These are phyloP conservation scores for Acephala macrosclerotiorum DNA, from an alignment of 2,329 filamentous ascomycete species.

Conservation along the genomic window DNA sequence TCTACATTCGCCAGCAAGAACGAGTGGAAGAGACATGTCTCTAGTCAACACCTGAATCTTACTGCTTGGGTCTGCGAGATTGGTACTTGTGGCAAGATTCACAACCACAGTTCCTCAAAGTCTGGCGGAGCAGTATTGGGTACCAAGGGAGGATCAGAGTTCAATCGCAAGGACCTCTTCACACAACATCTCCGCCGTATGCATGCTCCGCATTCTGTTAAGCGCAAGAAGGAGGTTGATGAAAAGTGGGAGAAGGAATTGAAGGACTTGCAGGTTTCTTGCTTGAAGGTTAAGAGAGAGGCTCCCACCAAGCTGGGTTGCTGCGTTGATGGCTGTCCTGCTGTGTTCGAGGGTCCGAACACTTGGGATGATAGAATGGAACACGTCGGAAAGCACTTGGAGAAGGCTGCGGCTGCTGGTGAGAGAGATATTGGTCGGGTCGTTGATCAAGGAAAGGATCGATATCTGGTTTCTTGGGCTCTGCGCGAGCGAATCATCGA, in stretches of 20 bases:
- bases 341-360: slow-evolving; percentile 64
- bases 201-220: slow-evolving; percentile 66
- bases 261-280: slow-evolving; percentile 62
- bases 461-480: slow-evolving; percentile 36
- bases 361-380: slow-evolving; percentile 88
- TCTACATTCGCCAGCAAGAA: slow-evolving; percentile 83
- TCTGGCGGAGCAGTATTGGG: slow-evolving; percentile 9
- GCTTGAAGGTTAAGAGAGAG: slow-evolving; percentile 65
- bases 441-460: slow-evolving; percentile 27
- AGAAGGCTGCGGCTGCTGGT: slow-evolving; percentile 52
- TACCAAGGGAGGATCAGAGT: slow-evolving; percentile 49
- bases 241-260: slow-evolving; percentile 61
- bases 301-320: slow-evolving; percentile 69
- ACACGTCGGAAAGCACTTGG: slow-evolving; percentile 83
- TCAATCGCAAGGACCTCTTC: slow-evolving; percentile 93
- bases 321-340: slow-evolving; percentile 65
- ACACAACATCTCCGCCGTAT: slow-evolving; percentile 88
- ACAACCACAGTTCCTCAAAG: slow-evolving; percentile 24
- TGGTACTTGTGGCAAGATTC: slow-evolving; percentile 40
- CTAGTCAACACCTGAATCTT: slow-evolving; percentile 79
- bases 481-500: slow-evolving; percentile 1
- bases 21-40: slow-evolving; percentile 93
- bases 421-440: slow-evolving; percentile 6
- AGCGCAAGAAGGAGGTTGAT: slow-evolving; percentile 41
- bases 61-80: slow-evolving; percentile 75